Percentiles rank a stretch among this genome's conserved stretches.
phyloP scores from a whole-genome alignment of 352 stramenopile genomes.

The Thalassiosira mediterranea region DNA sequence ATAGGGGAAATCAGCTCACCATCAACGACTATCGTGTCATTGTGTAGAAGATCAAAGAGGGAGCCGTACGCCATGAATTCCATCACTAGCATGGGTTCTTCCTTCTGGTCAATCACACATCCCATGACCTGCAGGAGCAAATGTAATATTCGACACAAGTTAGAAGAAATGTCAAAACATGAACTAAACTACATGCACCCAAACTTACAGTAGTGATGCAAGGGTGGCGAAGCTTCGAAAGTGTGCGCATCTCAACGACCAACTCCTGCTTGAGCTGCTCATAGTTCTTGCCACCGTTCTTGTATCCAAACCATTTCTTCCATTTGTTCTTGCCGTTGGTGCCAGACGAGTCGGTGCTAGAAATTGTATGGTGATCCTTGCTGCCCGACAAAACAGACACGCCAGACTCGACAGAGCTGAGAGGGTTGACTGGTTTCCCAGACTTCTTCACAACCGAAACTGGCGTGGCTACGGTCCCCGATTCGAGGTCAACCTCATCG shows the following conservation, averaged over 20 bases:
- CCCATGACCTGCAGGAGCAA: constrained; percentile 38
- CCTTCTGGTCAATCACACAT: constrained; percentile 30
- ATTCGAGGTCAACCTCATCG: too few species aligned
- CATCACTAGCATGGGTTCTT: constrained; percentile 70
- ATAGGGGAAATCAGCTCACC: constrained; percentile 60
- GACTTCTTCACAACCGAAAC: too few species aligned
- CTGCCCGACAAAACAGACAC: constrained; percentile 4
- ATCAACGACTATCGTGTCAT: constrained; percentile 55
- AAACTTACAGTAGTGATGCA: constrained; percentile 61
- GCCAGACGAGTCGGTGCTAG: neutral
- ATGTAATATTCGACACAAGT: constrained; percentile 4
- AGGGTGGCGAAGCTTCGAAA: constrained; percentile 63
- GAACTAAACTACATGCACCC: constrained; percentile 10
- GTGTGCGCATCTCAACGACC: constrained; percentile 58
- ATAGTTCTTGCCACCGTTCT: constrained; percentile 6
- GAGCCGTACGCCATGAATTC: constrained; percentile 71
- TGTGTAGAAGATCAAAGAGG: constrained; percentile 69
- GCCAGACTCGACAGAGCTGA: neutral
- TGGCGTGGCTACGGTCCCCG: too few species aligned
- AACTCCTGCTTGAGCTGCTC: constrained; percentile 57
- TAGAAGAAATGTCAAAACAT: too few species aligned
- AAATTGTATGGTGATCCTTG: neutral
- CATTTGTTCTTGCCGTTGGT: constrained; percentile 11
- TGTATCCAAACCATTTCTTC: constrained; percentile 22
- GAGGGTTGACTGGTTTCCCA: neutral